Conservation (phyloP, 1,284 basidiomycete genomes). For the Ganoderma lucidum region DNA sequence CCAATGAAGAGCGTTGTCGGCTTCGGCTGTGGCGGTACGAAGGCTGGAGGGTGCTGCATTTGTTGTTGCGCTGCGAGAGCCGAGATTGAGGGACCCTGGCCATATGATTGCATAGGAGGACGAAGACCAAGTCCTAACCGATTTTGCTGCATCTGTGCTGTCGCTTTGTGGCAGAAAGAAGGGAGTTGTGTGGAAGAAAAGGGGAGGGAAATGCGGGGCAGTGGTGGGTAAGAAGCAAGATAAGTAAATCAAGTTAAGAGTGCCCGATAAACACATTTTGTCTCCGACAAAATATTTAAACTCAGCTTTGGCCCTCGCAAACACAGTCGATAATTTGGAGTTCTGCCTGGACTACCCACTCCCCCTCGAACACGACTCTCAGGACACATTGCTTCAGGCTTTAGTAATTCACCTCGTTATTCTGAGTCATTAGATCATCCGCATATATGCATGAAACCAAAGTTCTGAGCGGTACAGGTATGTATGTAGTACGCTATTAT, state of each 20-base stretch:
- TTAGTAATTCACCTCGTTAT: too few relatives aligned
- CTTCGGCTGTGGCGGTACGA: slow-evolving; percentile 65
- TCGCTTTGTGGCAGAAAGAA: neutral
- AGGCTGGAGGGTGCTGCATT: slow-evolving; percentile 59
- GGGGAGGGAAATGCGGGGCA: neutral
- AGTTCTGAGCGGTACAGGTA: too few relatives aligned
- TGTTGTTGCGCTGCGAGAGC: slow-evolving; percentile 87
- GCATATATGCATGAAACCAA: too few relatives aligned
- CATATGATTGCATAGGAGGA: slow-evolving; percentile 83
- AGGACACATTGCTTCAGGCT: too few relatives aligned
- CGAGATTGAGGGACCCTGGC: slow-evolving; percentile 87
- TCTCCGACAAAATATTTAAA: neutral
- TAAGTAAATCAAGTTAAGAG: neutral
- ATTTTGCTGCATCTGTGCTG: slow-evolving; percentile 68
- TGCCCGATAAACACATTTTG: neutral
- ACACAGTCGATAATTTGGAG: too few relatives aligned
- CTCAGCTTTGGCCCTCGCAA: neutral
- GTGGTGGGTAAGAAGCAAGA: neutral
- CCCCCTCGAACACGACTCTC: too few relatives aligned
- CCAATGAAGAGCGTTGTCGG: slow-evolving; percentile 86
- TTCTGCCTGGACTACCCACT: too few relatives aligned
- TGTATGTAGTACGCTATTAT: too few relatives aligned
- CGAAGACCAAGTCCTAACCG: slow-evolving; percentile 86
- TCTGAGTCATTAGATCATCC: too few relatives aligned
- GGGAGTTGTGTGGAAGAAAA: neutral